A percentile compares a stretch with the other conserved stretches of the same genome.
Conservation (phyloP, 2,329 filamentous ascomycete species). For the Teratosphaeria pseudoeucalypti region DNA sequence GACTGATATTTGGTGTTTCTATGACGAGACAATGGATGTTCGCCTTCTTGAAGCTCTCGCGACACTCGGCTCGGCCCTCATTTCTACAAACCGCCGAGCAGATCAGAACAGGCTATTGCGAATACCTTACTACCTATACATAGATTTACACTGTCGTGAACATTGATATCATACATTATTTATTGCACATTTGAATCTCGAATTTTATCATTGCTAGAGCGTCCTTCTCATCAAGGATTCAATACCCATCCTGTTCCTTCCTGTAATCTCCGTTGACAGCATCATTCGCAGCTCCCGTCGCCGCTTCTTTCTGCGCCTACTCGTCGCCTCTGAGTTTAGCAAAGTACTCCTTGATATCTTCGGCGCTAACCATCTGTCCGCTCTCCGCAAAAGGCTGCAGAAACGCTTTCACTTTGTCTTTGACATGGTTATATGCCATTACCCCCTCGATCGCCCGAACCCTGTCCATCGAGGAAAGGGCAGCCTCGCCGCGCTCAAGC, state of each 20-base stretch:
- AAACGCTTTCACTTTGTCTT: slow-evolving; percentile 91
- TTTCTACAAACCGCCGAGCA: background rate
- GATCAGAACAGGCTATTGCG: background rate
- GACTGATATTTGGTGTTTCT: background rate
- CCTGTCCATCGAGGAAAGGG: slow-evolving; percentile 81
- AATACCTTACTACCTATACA: background rate
- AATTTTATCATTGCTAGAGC: background rate
- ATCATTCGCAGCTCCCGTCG: slow-evolving; percentile 15
- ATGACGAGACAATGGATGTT: background rate
- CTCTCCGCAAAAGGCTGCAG: slow-evolving; percentile 89
- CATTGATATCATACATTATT: background rate
- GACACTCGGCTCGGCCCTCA: background rate
- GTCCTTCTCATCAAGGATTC: background rate
- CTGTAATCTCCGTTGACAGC: slow-evolving; percentile 7
- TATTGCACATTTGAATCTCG: background rate
- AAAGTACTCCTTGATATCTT: slow-evolving; percentile 95
- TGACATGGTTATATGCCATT: slow-evolving; percentile 95
- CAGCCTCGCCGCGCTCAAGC: slow-evolving; percentile 84
- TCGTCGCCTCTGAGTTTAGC: slow-evolving; percentile 86
- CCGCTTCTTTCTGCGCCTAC: slow-evolving; percentile 30
- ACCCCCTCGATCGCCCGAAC: slow-evolving; percentile 88
- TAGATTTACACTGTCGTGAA: background rate
- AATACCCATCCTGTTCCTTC: slow-evolving; percentile 31
- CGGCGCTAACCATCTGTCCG: slow-evolving; percentile 75
- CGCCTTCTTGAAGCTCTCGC: background rate